These are phyloP conservation scores for Cordyceps cateniannulata DNA, from an alignment of 2,329 filamentous ascomycete species.

Conservation along the genomic window DNA sequence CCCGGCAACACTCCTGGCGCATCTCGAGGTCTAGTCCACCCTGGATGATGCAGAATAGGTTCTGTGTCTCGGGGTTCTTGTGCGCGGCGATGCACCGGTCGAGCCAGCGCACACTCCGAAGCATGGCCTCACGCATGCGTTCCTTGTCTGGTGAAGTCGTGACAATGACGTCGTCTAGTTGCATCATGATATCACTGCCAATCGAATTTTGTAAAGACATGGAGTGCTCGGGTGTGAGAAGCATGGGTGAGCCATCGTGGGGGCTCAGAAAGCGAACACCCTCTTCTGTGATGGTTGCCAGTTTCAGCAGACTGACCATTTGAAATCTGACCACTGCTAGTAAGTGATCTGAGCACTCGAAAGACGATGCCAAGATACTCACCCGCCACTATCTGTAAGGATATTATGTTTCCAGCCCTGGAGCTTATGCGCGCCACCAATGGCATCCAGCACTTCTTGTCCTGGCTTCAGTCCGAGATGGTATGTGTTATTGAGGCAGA, in stretches of 20 bases:
- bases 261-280: slow-evolving; percentile 94
- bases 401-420: slow-evolving; percentile 96
- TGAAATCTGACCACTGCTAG: slow-evolving; percentile 66
- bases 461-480: slow-evolving; percentile 93
- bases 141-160: slow-evolving; percentile 86
- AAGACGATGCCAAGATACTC: slow-evolving; percentile 24
- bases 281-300: slow-evolving; percentile 91
- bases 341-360: background rate
- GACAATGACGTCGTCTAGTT: slow-evolving; percentile 94
- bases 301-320: slow-evolving; percentile 93
- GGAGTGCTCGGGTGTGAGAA: slow-evolving; percentile 94
- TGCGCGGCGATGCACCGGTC: slow-evolving; percentile 92
- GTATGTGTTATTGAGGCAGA: slow-evolving; percentile 98
- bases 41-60: slow-evolving; percentile 98
- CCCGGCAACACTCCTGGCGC: slow-evolving; percentile 71
- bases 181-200: slow-evolving; percentile 98
- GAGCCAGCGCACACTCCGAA: slow-evolving; percentile 89
- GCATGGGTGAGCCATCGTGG: slow-evolving; percentile 91
- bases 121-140: slow-evolving; percentile 91
- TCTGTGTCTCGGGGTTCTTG: slow-evolving; percentile 74
- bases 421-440: slow-evolving; percentile 89
- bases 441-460: slow-evolving; percentile 75
- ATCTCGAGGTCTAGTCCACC: slow-evolving; percentile 86
- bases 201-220: slow-evolving; percentile 95
- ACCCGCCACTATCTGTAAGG: slow-evolving; percentile 73